Evolutionary conservation across 768 basidiomycete species (phyloP).

Genomic region (Podaxis mareebaensis): DNA sequence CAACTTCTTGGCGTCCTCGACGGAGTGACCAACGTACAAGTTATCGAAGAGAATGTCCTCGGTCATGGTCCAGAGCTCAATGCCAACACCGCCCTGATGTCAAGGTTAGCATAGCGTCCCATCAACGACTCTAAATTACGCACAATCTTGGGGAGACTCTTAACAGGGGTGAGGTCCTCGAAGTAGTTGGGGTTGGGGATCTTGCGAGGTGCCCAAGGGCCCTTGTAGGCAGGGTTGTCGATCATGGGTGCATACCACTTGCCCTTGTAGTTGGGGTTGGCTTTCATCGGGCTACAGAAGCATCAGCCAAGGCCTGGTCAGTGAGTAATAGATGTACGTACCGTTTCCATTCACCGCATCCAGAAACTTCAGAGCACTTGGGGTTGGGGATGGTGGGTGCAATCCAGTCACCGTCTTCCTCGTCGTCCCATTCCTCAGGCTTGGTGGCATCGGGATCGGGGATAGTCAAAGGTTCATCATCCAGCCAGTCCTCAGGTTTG

Average conservation of each 20-base stretch:
- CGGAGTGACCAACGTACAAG: constrained; percentile 91
- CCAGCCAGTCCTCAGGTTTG: constrained; percentile 96
- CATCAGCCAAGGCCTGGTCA: constrained; percentile 2
- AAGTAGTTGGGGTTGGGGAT: constrained; percentile 91
- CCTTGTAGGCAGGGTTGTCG: constrained; percentile 97
- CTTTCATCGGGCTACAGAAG: constrained; percentile 68
- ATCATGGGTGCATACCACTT: constrained; percentile 96
- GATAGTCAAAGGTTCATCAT: constrained; percentile 75
- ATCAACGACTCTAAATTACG: constrained; percentile 25
- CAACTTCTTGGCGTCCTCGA: constrained; percentile 79
- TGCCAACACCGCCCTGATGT: constrained; percentile 84
- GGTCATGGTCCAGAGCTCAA: constrained; percentile 99
- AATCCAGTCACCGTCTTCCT: constrained; percentile 99
- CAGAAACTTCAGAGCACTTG: constrained; percentile 84
- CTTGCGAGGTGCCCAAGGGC: constrained; percentile 89
- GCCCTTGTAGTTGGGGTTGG: constrained; percentile 96
- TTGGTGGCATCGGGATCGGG: constrained; percentile 93
- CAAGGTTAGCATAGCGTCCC: constrained; percentile 10
- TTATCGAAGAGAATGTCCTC: constrained; percentile 92
- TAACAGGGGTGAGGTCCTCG: constrained; percentile 82
- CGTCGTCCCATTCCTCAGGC: constrained; percentile 99
- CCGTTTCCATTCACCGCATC: constrained; percentile 95
- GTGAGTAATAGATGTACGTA: constrained; percentile 29
- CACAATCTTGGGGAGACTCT: constrained; percentile 84
- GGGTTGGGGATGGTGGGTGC: constrained; percentile 89